These are phyloP conservation scores for Poteriospumella lacustris DNA, from an alignment of 108 stramenopile genomes.

Conservation along the genomic window DNA sequence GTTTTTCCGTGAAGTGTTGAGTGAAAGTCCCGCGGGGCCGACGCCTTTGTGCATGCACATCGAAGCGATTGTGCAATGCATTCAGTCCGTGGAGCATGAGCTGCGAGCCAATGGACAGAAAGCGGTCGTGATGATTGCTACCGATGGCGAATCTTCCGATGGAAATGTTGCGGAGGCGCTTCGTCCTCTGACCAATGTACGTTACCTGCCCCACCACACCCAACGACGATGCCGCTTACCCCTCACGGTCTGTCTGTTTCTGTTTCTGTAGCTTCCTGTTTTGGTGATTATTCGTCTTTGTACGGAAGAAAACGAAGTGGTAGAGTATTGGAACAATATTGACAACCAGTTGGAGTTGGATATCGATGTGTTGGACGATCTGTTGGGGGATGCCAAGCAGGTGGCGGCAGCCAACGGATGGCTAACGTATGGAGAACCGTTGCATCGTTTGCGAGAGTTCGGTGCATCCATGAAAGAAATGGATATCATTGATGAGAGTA, in stretches of 20 bases:
- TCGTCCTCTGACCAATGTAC: background rate
- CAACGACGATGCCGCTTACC: background rate
- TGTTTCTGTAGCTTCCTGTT: background rate
- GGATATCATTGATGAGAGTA: conserved; percentile 23
- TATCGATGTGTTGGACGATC: conserved; percentile 17
- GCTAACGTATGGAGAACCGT: conserved; percentile 19
- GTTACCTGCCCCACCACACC: background rate
- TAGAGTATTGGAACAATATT: conserved; percentile 11
- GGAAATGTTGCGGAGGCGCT: background rate
- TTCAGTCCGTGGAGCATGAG: background rate
- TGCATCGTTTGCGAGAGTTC: conserved; percentile 5
- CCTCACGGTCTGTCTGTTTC: background rate
- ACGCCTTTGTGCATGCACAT: conserved; percentile 22
- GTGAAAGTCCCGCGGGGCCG: conserved; percentile 3
- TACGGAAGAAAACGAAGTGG: conserved; percentile 1
- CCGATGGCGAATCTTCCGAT: conserved; percentile 18
- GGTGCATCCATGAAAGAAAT: conserved; percentile 11
- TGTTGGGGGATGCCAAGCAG: conserved; percentile 11
- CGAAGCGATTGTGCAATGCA: background rate
- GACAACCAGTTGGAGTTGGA: conserved; percentile 17
- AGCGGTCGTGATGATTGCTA: conserved; percentile 19
- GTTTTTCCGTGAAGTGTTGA: conserved; percentile 15
- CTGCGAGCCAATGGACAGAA: conserved; percentile 13
- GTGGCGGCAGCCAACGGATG: background rate
- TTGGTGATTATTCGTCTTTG: conserved; percentile 11